A percentile compares a stretch with the other conserved stretches of the same genome.
phyloP scores from a whole-genome alignment of 2,329 filamentous ascomycete species.

The Penicillium sp. region DNA sequence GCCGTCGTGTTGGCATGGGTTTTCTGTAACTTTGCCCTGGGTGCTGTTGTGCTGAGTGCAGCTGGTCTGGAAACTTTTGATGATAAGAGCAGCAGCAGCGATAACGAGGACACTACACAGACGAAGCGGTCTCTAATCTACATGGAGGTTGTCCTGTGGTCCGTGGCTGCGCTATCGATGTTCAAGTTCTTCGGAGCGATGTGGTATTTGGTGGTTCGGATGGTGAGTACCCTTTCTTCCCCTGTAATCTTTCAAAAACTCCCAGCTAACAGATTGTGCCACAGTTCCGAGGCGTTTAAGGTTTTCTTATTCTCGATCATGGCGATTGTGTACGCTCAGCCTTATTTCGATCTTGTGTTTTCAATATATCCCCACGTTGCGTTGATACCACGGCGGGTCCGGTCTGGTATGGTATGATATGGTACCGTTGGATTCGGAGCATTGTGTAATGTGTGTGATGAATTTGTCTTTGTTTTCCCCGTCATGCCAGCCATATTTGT shows the following conservation, averaged over 20 bases:
- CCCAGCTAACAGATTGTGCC: slow-evolving; percentile 31
- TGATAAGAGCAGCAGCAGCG: slow-evolving; percentile 6
- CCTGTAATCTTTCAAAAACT: not conserved
- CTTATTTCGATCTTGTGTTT: slow-evolving; percentile 19
- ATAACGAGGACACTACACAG: slow-evolving; percentile 48
- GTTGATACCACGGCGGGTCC: slow-evolving; percentile 37
- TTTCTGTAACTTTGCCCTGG: slow-evolving; percentile 89
- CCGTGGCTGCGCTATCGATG: slow-evolving; percentile 78
- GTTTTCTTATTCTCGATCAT: slow-evolving; percentile 10
- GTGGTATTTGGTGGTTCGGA: slow-evolving; percentile 88
- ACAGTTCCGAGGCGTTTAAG: slow-evolving; percentile 58
- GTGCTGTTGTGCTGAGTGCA: slow-evolving; percentile 82
- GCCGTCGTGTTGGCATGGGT: slow-evolving; percentile 95
- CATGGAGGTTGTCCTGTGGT: slow-evolving; percentile 85
- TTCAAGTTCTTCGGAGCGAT: slow-evolving; percentile 87
- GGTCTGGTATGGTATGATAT: slow-evolving; percentile 24
- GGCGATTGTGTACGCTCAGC: slow-evolving; percentile 19
- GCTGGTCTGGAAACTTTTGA: slow-evolving; percentile 76
- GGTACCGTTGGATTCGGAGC: slow-evolving; percentile 10
- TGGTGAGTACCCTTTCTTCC: slow-evolving; percentile 66
- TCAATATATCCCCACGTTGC: slow-evolving; percentile 25
- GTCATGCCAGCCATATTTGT: not conserved
- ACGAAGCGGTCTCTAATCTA: slow-evolving; percentile 74
- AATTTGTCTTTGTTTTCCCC: slow-evolving; percentile 9
- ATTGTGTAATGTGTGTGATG: slow-evolving; percentile 31